Evolutionary conservation across 306 rosid genomes (phyloP).

Genomic region (Fagus sylvatica): DNA sequence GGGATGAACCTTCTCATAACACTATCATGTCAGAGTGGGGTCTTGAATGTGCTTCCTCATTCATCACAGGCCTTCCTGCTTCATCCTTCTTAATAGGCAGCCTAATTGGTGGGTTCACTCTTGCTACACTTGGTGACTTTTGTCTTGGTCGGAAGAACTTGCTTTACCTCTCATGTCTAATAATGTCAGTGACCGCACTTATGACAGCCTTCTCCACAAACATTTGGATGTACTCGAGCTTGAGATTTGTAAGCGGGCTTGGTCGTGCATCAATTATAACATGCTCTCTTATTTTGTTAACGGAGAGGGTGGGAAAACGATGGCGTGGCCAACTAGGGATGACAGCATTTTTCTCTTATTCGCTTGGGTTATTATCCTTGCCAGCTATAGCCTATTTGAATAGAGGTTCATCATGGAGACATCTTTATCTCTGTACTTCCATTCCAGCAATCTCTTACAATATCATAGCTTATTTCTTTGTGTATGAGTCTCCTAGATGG

Average conservation of each 20-base stretch:
- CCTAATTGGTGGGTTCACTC: slow-evolving; percentile 29
- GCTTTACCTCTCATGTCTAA: slow-evolving; percentile 22
- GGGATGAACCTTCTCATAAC: too few species aligned
- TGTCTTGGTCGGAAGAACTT: slow-evolving; percentile 45
- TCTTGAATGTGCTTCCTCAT: too few species aligned
- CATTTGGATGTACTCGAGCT: slow-evolving; percentile 39
- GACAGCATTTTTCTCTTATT: too few species aligned
- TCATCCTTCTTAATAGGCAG: slow-evolving; percentile 21
- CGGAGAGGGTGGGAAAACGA: too few species aligned
- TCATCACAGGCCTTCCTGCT: too few species aligned
- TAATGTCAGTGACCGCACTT: slow-evolving; percentile 29
- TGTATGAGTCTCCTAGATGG: slow-evolving; percentile 35
- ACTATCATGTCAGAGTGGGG: too few species aligned
- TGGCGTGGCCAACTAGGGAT: too few species aligned
- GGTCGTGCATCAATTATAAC: slow-evolving; percentile 19
- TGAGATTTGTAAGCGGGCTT: slow-evolving; percentile 32
- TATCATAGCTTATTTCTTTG: slow-evolving; percentile 5
- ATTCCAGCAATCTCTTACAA: slow-evolving; percentile 22
- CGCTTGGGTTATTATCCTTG: too few species aligned
- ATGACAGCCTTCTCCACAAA: slow-evolving; percentile 20
- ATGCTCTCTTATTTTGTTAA: not conserved
- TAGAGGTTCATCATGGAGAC: slow-evolving; percentile 29
- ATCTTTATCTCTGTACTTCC: slow-evolving; percentile 30
- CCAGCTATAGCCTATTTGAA: slow-evolving; percentile 29
- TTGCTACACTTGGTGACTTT: slow-evolving; percentile 41